Conservation (phyloP, 2,329 filamentous ascomycete genomes). For the Raffaelea arxii region DNA sequence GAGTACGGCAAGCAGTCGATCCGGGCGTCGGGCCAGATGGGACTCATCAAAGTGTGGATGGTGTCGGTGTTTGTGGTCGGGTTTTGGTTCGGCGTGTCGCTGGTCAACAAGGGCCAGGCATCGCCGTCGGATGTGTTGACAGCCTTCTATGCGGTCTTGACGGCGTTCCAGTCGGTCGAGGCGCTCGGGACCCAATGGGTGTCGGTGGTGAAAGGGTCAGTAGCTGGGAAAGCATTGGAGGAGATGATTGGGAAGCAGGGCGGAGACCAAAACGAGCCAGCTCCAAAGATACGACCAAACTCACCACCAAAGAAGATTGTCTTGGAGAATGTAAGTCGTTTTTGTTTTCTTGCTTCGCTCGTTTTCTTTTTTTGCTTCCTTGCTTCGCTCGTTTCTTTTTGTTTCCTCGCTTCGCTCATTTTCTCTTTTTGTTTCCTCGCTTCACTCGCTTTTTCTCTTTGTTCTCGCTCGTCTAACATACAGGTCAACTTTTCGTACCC, state of each 20-base stretch:
- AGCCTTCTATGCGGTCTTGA: constrained; percentile 75
- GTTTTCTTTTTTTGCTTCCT: too few species aligned
- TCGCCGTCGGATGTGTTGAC: constrained; percentile 63
- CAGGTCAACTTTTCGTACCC: constrained; percentile 81
- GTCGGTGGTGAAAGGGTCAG: constrained; percentile 68
- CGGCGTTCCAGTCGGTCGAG: constrained; percentile 66
- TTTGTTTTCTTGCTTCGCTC: background rate
- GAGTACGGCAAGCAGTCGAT: constrained; percentile 59
- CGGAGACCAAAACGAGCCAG: background rate
- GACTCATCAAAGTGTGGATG: constrained; percentile 63
- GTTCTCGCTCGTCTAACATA: constrained; percentile 2
- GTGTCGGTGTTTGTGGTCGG: constrained; percentile 75
- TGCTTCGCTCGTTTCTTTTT: too few species aligned
- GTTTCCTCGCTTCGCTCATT: too few species aligned
- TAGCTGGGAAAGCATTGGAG: constrained; percentile 55
- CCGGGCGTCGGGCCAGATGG: constrained; percentile 47
- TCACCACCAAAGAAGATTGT: constrained; percentile 58
- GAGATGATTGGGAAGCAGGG: background rate
- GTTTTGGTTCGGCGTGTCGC: constrained; percentile 74
- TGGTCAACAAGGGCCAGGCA: constrained; percentile 51
- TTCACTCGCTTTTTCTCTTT: background rate
- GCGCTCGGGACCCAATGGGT: constrained; percentile 67
- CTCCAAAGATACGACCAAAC: constrained; percentile 15
- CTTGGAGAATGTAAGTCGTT: constrained; percentile 51
- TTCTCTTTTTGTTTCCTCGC: too few species aligned